These are phyloP conservation scores for Cryptococcus sp. DNA, from an alignment of 1,284 basidiomycete species.

Conservation along the genomic window DNA sequence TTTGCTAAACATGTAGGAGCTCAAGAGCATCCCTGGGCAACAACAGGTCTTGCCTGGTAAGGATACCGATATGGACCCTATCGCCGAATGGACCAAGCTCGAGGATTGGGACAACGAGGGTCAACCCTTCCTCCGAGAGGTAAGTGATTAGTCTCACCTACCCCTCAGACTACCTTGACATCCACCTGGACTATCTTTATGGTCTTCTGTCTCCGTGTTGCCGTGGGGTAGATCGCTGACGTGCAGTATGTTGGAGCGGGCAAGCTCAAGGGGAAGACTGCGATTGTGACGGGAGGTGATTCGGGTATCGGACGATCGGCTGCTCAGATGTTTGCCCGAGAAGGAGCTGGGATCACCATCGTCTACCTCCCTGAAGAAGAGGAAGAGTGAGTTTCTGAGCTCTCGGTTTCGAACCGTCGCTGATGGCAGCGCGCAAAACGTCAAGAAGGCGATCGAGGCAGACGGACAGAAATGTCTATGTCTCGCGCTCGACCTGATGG, in stretches of 20 bases:
- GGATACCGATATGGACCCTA: constrained; percentile 51
- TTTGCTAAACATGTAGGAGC: constrained; percentile 10
- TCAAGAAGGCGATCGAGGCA: constrained; percentile 52
- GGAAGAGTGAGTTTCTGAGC: constrained; percentile 51
- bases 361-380: constrained; percentile 59
- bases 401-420: neutral
- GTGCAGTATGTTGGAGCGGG: constrained; percentile 22
- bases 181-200: too few species aligned
- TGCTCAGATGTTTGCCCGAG: constrained; percentile 59
- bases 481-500: constrained; percentile 49
- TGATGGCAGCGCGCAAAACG: constrained; percentile 38
- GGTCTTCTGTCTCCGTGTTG: too few species aligned
- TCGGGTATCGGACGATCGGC: constrained; percentile 60
- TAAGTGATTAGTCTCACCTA: constrained; percentile 10
- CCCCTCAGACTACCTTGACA: too few species aligned
- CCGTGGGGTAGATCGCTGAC: neutral
- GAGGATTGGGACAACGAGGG: constrained; percentile 58
- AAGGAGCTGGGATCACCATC: constrained; percentile 62
- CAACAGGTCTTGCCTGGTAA: constrained; percentile 51
- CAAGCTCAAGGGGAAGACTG: constrained; percentile 52
- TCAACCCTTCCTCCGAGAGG: constrained; percentile 54
- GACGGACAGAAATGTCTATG: constrained; percentile 45
- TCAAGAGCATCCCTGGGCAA: constrained; percentile 38
- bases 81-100: constrained; percentile 54
- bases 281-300: constrained; percentile 56